These are phyloP conservation scores for Aspergillus alliaceus DNA, from an alignment of 2,329 filamentous ascomycete species.

Conservation along the genomic window DNA sequence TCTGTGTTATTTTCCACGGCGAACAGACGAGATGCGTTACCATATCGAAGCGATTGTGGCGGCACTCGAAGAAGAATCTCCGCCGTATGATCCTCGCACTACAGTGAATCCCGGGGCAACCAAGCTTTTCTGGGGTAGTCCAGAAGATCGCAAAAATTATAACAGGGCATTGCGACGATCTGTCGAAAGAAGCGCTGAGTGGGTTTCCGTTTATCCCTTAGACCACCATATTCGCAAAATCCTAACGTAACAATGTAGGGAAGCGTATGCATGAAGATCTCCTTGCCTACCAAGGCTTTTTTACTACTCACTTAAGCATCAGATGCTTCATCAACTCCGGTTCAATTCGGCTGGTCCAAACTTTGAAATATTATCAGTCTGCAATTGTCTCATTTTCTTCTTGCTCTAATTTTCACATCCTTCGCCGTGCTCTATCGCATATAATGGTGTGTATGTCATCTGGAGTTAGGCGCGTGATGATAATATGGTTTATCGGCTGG, in stretches of 20 bases:
- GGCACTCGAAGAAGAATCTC: conserved; percentile 81
- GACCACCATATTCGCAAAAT: background rate
- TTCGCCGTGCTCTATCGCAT: background rate
- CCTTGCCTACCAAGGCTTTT: background rate
- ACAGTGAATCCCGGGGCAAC: conserved; percentile 84
- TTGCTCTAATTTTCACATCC: background rate
- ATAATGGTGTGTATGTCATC: background rate
- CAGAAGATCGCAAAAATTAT: conserved; percentile 80
- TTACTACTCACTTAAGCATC: background rate
- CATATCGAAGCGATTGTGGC: conserved; percentile 83
- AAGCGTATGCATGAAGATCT: conserved; percentile 2
- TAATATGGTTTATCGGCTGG: background rate
- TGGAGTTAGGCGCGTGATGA: background rate
- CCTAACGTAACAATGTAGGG: background rate
- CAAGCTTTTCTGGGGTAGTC: conserved; percentile 79
- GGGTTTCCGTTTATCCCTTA: conserved; percentile 3
- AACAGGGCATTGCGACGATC: conserved; percentile 76
- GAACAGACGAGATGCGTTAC: conserved; percentile 72
- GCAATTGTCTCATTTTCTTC: background rate
- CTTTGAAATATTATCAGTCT: background rate
- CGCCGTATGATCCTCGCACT: conserved; percentile 86
- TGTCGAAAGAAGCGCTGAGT: conserved; percentile 54
- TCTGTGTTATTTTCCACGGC: conserved; percentile 75
- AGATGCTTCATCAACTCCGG: background rate
- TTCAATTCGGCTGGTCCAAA: no score